Evolutionary conservation across 2,329 filamentous ascomycete genomes (phyloP).

Genomic region (Parastagonospora nodorum): DNA sequence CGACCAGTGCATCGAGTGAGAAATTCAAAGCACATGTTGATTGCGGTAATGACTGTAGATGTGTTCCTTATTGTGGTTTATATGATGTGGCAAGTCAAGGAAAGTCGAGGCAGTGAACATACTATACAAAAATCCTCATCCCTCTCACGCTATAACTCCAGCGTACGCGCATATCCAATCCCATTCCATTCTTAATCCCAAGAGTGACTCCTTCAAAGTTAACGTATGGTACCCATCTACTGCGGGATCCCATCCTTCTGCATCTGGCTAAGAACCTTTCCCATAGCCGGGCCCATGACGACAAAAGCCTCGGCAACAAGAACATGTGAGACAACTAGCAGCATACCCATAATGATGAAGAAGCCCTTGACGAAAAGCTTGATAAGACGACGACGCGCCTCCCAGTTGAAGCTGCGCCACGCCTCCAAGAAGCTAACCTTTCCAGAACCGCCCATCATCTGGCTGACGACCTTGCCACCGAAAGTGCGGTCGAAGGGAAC

Average conservation of each 20-base stretch:
- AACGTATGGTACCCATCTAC: neutral
- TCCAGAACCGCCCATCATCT: conserved; percentile 73
- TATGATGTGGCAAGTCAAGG: too few species aligned
- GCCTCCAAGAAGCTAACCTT: conserved; percentile 75
- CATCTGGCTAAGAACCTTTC: conserved; percentile 24
- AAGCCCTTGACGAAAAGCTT: conserved; percentile 77
- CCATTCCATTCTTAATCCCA: too few species aligned
- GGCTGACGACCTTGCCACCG: conserved; percentile 74
- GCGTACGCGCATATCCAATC: too few species aligned
- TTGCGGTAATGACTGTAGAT: too few species aligned
- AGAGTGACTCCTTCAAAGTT: too few species aligned
- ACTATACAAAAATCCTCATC: too few species aligned
- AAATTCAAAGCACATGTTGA: too few species aligned
- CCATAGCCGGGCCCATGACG: conserved; percentile 48
- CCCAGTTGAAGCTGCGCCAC: conserved; percentile 76
- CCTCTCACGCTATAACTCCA: too few species aligned
- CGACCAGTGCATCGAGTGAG: too few species aligned
- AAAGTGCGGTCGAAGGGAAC: conserved; percentile 91
- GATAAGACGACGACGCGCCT: conserved; percentile 73
- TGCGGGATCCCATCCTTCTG: conserved; percentile 1
- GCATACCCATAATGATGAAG: conserved; percentile 55
- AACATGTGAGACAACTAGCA: conserved; percentile 55
- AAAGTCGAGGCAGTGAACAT: too few species aligned
- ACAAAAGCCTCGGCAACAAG: conserved; percentile 60
- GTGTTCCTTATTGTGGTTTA: too few species aligned